Base-by-base conservation (phyloP, 1,139 yeast species). In the Lodderomyces oxycetoniae region DNA sequence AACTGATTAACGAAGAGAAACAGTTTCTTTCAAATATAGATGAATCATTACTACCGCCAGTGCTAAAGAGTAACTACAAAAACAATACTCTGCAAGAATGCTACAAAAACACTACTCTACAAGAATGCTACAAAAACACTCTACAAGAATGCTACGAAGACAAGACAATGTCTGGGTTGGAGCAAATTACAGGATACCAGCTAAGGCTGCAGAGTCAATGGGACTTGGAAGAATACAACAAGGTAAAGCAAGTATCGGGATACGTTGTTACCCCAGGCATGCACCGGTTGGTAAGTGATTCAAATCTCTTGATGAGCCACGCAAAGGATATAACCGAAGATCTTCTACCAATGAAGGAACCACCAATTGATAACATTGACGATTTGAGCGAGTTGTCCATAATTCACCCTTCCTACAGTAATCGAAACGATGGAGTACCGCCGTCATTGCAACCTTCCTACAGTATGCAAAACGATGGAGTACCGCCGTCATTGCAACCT, bases 31-130 rank as follows among this genome's bases (percentile, higher is more conserved):
- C 54, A 11, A 54, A 55, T 19, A 56, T 64, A 10, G 56, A 56
- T 40, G 63, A 63, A 39, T 48, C 50, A 7, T 48, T 65, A 26
- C 45, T 64, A 21, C 71, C 71, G 6, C 50, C 69, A 1, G 67
- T 64, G 1, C 46, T 65, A 22, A n/a, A n/a, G n/a, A n/a, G n/a
- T n/a, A n/a, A n/a, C n/a, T n/a, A n/a, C n/a, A 59, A 53, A 40
- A 51, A 35, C 6, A 35, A 34, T 23, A 30, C 24, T 26, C 10
- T 10, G 10, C 7, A 19, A 19, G 22, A 19, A 10, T 19, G 9
- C 7, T 7, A 19, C 7, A 10, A 19, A 10, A 7, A 7, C 7
- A 19, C 22, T 7, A 10, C 17, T 12, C n/a, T 12, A 6, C 19
- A 26, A 15, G 19, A 26, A 13, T 12, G 24, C n/a, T 27, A 28